These are phyloP conservation scores for Trametes coccinea DNA, from an alignment of 768 basidiomycete species.

Conservation along the genomic window DNA sequence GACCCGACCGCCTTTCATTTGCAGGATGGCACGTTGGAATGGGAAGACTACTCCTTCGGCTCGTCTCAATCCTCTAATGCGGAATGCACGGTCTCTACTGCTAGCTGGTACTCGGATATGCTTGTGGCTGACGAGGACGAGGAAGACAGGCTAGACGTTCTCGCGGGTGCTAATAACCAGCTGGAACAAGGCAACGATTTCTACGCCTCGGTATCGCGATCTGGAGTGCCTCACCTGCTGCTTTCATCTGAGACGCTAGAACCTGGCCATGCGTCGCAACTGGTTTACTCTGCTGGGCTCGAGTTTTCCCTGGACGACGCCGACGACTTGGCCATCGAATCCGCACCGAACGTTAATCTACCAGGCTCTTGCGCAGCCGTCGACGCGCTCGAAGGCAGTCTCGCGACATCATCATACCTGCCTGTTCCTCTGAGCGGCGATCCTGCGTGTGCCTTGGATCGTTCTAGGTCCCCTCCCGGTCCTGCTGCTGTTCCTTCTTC, in stretches of 20 bases:
- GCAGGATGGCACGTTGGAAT: slow-evolving; percentile 8
- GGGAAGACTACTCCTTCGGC: not conserved
- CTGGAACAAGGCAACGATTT: not conserved
- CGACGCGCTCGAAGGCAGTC: too few species aligned
- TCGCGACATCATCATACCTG: not conserved
- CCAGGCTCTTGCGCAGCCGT: not conserved
- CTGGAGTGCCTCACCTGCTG: not conserved
- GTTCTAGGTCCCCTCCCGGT: not conserved
- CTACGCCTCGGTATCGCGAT: not conserved
- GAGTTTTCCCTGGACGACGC: slow-evolving; percentile 1
- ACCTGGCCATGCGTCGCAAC: not conserved
- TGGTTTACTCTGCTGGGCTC: not conserved
- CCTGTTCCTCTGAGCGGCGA: slow-evolving; percentile 14
- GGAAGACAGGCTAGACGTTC: slow-evolving; percentile 5
- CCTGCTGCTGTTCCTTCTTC: too few species aligned
- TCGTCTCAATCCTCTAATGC: not conserved
- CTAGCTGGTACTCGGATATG: not conserved
- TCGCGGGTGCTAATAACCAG: not conserved
- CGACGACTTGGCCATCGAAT: not conserved
- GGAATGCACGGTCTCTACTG: not conserved
- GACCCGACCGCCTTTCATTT: not conserved
- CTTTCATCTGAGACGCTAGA: not conserved
- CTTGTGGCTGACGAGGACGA: slow-evolving; percentile 12
- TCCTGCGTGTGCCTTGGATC: slow-evolving; percentile 5
- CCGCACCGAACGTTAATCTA: not conserved